A percentile compares a stretch with the other conserved stretches of the same genome.
These are phyloP conservation scores for Sporothrix sp. DNA, from an alignment of 2,329 filamentous ascomycete genomes.

Conservation along the genomic window DNA sequence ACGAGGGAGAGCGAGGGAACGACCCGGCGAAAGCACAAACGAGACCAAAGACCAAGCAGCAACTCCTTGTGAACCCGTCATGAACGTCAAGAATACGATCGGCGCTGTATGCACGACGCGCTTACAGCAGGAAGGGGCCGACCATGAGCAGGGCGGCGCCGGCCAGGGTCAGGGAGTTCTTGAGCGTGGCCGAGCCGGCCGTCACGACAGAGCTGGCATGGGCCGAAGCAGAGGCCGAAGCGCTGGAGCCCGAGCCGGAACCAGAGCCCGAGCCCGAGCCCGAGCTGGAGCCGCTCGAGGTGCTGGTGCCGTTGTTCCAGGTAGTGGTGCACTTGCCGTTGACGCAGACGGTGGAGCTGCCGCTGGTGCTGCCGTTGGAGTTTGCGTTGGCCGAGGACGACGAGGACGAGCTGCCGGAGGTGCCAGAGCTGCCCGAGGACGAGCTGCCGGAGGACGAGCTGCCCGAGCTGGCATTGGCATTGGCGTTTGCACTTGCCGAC, in stretches of 20 bases:
- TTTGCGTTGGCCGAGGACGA: neutral
- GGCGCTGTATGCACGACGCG: neutral
- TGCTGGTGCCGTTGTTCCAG: conserved; percentile 1
- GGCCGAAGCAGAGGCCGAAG: conserved; percentile 2
- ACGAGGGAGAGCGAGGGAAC: neutral
- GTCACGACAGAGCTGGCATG: conserved; percentile 9
- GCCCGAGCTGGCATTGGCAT: neutral
- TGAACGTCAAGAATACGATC: neutral
- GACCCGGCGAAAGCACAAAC: neutral
- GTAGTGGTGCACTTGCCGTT: conserved; percentile 4
- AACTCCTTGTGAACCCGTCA: conserved; percentile 6
- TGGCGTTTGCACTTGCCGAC: neutral
- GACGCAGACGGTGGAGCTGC: conserved; percentile 1
- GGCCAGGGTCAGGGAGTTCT: conserved; percentile 14
- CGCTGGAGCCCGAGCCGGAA: no score
- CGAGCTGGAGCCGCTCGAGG: neutral
- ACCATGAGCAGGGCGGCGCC: conserved; percentile 11
- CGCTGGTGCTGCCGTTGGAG: neutral
- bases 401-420: neutral
- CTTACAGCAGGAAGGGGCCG: conserved; percentile 12
- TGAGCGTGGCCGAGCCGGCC: conserved; percentile 13
- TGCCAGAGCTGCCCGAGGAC: neutral
- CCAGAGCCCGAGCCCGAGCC: neutral
- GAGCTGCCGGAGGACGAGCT: neutral
- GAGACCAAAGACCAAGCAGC: neutral